These are phyloP conservation scores for Cladophialophora carrionii DNA, from an alignment of 2,329 filamentous ascomycete species.

Conservation along the genomic window DNA sequence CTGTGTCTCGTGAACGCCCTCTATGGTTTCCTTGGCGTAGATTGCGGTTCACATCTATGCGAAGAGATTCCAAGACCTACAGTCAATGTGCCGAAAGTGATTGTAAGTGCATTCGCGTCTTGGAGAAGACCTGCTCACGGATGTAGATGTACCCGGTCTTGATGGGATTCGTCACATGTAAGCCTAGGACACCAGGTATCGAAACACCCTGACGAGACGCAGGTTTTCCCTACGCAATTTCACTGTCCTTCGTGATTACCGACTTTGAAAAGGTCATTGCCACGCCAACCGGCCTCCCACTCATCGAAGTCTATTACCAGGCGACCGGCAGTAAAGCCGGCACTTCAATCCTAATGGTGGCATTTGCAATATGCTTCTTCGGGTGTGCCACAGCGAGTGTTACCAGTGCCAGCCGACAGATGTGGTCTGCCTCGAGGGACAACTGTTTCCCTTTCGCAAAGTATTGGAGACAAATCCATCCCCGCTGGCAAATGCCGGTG, in stretches of 20 bases:
- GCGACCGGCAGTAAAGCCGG: slow-evolving; percentile 50
- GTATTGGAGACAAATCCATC: slow-evolving; percentile 42
- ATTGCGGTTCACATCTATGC: slow-evolving; percentile 29
- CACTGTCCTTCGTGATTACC: slow-evolving; percentile 48
- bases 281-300: slow-evolving; percentile 52
- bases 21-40: slow-evolving; percentile 29
- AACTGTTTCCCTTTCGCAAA: slow-evolving; percentile 50
- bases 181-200: neutral
- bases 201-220: neutral
- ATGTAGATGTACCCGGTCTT: slow-evolving; percentile 38
- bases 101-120: slow-evolving; percentile 32
- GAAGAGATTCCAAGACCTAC: slow-evolving; percentile 40
- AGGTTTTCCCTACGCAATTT: slow-evolving; percentile 40
- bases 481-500: slow-evolving; percentile 47
- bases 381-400: slow-evolving; percentile 23
- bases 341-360: slow-evolving; percentile 53
- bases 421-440: slow-evolving; percentile 56
- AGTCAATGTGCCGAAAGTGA: slow-evolving; percentile 44
- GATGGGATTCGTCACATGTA: slow-evolving; percentile 41
- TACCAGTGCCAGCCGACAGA: slow-evolving; percentile 41
- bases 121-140: neutral
- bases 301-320: slow-evolving; percentile 56
- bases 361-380: slow-evolving; percentile 46
- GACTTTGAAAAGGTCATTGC: slow-evolving; percentile 47
- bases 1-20: slow-evolving; percentile 38